phyloP scores from a whole-genome alignment of 106 monocot species.

The Alisma plantagoaquatica region DNA sequence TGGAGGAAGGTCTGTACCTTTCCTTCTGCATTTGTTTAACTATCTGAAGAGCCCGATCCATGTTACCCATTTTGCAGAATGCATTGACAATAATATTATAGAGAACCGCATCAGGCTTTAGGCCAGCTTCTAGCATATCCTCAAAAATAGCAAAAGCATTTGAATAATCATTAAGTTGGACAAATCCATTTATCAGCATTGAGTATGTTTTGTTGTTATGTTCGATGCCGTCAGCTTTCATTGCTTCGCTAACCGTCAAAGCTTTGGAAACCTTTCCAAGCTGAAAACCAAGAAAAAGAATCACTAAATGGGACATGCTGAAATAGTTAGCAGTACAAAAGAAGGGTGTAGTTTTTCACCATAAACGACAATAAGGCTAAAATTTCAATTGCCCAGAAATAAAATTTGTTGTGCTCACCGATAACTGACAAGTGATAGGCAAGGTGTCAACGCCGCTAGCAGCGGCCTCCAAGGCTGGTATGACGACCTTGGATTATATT shows the following conservation, averaged over 20 bases:
- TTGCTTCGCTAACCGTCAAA: conserved; percentile 53
- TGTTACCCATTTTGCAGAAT: conserved; percentile 93
- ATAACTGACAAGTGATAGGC: no score
- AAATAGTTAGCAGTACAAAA: neutral
- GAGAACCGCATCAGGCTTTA: conserved; percentile 74
- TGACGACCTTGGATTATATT: no score
- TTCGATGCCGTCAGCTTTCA: conserved; percentile 73
- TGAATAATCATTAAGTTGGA: conserved; percentile 78
- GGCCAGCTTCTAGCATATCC: conserved; percentile 63
- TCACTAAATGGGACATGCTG: neutral
- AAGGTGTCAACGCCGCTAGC: no score
- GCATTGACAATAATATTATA: conserved; percentile 91
- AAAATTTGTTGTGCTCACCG: no score
- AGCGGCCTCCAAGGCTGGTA: no score
- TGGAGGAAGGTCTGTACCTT: conserved; percentile 54
- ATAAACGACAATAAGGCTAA: no score
- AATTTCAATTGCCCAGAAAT: no score
- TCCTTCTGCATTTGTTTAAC: conserved; percentile 85
- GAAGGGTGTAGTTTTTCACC: no score
- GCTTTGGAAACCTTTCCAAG: conserved; percentile 81
- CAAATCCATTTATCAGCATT: conserved; percentile 94
- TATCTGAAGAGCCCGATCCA: conserved; percentile 61
- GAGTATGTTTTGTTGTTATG: conserved; percentile 93
- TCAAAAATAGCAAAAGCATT: conserved; percentile 92
- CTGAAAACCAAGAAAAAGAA: conserved; percentile 25